Base-by-base conservation (phyloP, 140 eudicot genomes). In the Flaveria floridana region DNA sequence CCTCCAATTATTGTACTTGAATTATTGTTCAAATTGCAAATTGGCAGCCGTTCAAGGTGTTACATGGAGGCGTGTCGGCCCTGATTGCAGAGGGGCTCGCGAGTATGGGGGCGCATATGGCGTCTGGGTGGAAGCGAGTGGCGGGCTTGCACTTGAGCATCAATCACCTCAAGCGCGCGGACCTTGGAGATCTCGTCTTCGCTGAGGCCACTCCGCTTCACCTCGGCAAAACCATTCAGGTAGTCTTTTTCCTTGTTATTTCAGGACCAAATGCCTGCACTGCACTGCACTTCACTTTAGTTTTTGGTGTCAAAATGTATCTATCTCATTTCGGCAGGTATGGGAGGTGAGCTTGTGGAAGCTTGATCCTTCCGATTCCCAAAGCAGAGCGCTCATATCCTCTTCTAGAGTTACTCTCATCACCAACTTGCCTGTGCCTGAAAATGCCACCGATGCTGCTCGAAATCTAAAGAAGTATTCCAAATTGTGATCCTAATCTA, bases 31-130 rank as follows among this genome's bases (percentile, higher is more conserved):
- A 21, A 21, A 21, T 21, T 21, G 23, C 23, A 21, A 21, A 21
- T 21, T 21, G 2, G 58, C 85, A 92, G 94, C 96, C 96, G 19
- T 91, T 91, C 64, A 84, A 85, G 86, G 97, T 91, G 82, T 74
- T 91, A 68, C 97, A 91, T 61, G 97, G 97, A 39, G 97, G 97
- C 1, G 96, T 91, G 0, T 89, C 97, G 0, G 97, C 96, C 8
- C n/a, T 91, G 55, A 85, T 89, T 50, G 86, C 95, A 3, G 97
- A 91, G 84, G 80, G 78, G 7, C 71, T 91, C 50, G 97, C 95
- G 19, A 91, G 97, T 72, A 84, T 87, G 75, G 97, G 96, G 6
- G 97, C 96, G 23, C 89, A 87, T 68, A 46, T 85, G n/a, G 96
- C 97, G 19, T 85, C 88, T 0, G 97, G 97, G 4, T 86, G 88